Evolutionary conservation across 1,284 basidiomycete genomes (phyloP).

Genomic region (Trichosporon sp.): DNA sequence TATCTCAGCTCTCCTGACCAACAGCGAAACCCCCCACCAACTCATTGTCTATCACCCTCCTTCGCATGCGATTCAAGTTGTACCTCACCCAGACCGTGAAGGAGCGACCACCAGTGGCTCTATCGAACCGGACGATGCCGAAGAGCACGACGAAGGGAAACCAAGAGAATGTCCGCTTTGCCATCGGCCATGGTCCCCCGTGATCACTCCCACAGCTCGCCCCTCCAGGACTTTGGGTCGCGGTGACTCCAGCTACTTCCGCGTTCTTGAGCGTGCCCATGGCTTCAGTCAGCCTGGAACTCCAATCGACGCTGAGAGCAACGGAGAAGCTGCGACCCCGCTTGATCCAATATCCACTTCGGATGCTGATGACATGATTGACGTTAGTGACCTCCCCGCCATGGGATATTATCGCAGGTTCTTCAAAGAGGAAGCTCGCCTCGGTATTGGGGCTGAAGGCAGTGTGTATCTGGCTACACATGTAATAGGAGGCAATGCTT

Average conservation of each 20-base stretch:
- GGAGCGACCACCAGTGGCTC: neutral
- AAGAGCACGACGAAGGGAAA: neutral
- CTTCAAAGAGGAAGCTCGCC: constrained; percentile 79
- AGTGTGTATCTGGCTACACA: constrained; percentile 65
- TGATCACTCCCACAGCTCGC: neutral
- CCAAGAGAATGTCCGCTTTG: constrained; percentile 45
- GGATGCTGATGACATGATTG: constrained; percentile 28
- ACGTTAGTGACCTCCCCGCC: constrained; percentile 43
- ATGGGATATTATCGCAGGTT: constrained; percentile 66
- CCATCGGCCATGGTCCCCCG: constrained; percentile 31
- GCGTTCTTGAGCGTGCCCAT: constrained; percentile 51
- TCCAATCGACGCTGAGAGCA: constrained; percentile 27
- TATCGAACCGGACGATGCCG: neutral
- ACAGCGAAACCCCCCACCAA: constrained; percentile 68
- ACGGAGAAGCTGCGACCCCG: neutral
- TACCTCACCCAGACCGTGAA: constrained; percentile 27
- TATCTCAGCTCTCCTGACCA: neutral
- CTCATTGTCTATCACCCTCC: constrained; percentile 85
- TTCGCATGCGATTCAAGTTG: constrained; percentile 77
- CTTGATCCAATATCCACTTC: neutral
- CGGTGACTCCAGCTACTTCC: constrained; percentile 40
- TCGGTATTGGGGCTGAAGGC: constrained; percentile 91
- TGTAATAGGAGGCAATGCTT: constrained; percentile 45
- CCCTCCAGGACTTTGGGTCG: neutral
- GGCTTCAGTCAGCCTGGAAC: constrained; percentile 48